Conservation (phyloP, 1,139 yeast genomes). For the Yamadazyma diospyri region DNA sequence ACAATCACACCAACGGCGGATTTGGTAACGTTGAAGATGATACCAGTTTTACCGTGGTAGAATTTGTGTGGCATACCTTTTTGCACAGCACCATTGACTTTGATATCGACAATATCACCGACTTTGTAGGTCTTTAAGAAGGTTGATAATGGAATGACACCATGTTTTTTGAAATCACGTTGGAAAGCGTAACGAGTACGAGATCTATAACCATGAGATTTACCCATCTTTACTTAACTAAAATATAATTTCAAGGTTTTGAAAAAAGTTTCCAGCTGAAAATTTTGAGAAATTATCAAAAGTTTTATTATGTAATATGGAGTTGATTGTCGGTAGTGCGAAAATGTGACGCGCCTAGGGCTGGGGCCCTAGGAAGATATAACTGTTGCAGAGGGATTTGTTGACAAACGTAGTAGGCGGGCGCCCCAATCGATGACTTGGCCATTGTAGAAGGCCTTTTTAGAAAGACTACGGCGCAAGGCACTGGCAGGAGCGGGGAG, state of each 20-base stretch:
- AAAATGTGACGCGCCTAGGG: conserved; percentile 3
- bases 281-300: conserved; percentile 5
- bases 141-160: conserved; percentile 89
- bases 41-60: conserved; percentile 99
- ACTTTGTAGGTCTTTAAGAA: conserved; percentile 97
- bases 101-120: conserved; percentile 99
- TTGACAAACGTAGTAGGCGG: no score
- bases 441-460: no score
- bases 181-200: conserved; percentile 99
- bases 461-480: no score
- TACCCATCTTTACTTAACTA: conserved; percentile 13
- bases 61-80: conserved; percentile 99
- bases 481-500: no score
- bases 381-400: no score
- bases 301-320: neutral
- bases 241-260: conserved; percentile 2
- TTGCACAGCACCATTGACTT: conserved; percentile 98
- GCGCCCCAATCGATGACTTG: no score
- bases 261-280: conserved; percentile 3
- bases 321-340: neutral
- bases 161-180: conserved; percentile 99
- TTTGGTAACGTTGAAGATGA: conserved; percentile 97
- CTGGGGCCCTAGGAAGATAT: conserved; percentile 1
- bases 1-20: conserved; percentile 96
- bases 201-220: conserved; percentile 95